Base-by-base conservation (phyloP, 805 yeast species). In the Teunomyces funiuensis region DNA sequence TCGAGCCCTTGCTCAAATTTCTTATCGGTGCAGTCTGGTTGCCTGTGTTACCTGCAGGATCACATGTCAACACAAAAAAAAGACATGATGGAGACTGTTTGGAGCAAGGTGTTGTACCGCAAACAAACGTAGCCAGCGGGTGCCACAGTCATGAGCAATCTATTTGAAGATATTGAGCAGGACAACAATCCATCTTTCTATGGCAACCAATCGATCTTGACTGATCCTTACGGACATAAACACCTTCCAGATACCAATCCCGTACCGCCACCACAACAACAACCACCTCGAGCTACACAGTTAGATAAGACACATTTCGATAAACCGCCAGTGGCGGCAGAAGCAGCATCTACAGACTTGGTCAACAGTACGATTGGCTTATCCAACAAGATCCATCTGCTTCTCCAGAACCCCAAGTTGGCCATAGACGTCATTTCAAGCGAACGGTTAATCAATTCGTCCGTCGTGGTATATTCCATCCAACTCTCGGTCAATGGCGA, bases 131-230 rank as follows among this genome's bases (percentile, higher is more conserved):
- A 9, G 10, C 11, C 25, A 22, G 25, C 25, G 25, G 30, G 4
- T 28, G 30, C 9, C 17, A 11, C 30, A 14, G 17, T 7, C 36
- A 41, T 42, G 50, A 42, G 37, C 20, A 53, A 50, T 33, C 27
- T 53, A 23, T 65, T 66, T 41, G 67, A 60, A 33, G 74, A 67
- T 44, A 67, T 69, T 37, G 75, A 70, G 45, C 73, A 68, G 49
- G 75, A 70, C 44, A 70, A 69, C 52, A 70, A 70, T 43, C 75
- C 75, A 10, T 69, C 72, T 28, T 61, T 68, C 43, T 69, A 66
- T 45, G 69, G 67, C 3, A 60, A 60, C 45, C 60, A 54, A 19
- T 55, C 66, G 10, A 56, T 60, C 2, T 29, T 58, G 19, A 46
- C 50, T n/a, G 62, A 57, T 34, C 63, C 65, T 3, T 58, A 55